These are phyloP conservation scores for Ettlia oleoabundans DNA, from an alignment of 139 green algal genomes.

Conservation along the genomic window DNA sequence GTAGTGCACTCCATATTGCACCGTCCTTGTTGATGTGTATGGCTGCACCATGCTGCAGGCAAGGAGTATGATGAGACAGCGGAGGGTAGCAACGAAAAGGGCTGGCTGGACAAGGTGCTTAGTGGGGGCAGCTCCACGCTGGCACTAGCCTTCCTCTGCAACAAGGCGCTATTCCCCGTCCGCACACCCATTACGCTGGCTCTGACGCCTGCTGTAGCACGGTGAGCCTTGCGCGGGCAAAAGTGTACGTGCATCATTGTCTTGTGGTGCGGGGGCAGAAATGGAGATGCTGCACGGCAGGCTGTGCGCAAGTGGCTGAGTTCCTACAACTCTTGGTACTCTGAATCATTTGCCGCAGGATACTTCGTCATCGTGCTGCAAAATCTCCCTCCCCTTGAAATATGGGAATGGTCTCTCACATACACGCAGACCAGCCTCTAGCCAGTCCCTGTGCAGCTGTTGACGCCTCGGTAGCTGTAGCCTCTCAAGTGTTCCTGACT, in stretches of 20 bases:
- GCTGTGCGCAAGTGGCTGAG: too few species aligned
- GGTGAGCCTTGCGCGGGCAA: too few species aligned
- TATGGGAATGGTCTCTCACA: background rate
- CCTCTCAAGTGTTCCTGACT: too few species aligned
- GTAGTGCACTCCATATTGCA: background rate
- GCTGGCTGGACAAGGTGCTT: slow-evolving; percentile 53
- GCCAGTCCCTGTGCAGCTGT: too few species aligned
- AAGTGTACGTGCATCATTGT: background rate
- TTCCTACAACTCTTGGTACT: too few species aligned
- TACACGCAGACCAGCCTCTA: too few species aligned
- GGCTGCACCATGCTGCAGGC: background rate
- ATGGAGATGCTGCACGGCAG: too few species aligned
- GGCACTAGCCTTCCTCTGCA: slow-evolving; percentile 64
- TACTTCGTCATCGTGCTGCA: slow-evolving; percentile 8
- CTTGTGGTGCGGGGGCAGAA: too few species aligned
- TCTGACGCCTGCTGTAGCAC: slow-evolving; percentile 59
- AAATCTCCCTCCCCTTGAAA: background rate
- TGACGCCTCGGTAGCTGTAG: too few species aligned
- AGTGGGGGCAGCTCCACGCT: slow-evolving; percentile 50
- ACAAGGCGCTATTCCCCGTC: slow-evolving; percentile 65
- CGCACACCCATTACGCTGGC: slow-evolving; percentile 58
- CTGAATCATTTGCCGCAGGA: background rate
- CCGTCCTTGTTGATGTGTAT: background rate
- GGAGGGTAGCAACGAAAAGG: slow-evolving; percentile 8
- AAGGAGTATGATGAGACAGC: background rate